Conservation (phyloP, 768 basidiomycete species). For the Mycena alexandri region DNA sequence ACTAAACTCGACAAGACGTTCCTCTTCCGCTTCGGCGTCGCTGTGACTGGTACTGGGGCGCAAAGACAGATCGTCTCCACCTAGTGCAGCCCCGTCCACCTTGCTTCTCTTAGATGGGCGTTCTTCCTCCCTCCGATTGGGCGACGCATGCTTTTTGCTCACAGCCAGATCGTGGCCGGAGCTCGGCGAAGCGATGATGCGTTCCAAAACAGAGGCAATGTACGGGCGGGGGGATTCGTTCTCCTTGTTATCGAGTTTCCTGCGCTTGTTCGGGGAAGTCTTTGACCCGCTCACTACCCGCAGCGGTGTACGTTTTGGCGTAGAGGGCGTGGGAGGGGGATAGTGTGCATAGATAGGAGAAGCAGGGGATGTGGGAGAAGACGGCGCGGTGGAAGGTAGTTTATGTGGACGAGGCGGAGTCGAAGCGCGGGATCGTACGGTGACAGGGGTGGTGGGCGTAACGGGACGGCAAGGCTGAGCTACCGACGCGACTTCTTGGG, state of each 20-base stretch:
- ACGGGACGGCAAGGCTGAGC: slow-evolving; percentile 37
- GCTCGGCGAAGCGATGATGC: slow-evolving; percentile 55
- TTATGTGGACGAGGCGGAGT: slow-evolving; percentile 56
- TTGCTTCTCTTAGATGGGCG: slow-evolving; percentile 49
- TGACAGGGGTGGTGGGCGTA: slow-evolving; percentile 35
- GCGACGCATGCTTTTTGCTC: slow-evolving; percentile 60
- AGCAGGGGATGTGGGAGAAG: slow-evolving; percentile 43
- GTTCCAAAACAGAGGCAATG: slow-evolving; percentile 58
- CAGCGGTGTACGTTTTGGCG: slow-evolving; percentile 47
- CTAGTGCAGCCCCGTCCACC: slow-evolving; percentile 21
- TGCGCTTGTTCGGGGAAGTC: slow-evolving; percentile 54
- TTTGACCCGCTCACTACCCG: slow-evolving; percentile 37
- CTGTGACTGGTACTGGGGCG: slow-evolving; percentile 18
- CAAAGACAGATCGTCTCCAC: slow-evolving; percentile 33
- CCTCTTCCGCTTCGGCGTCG: slow-evolving; percentile 41
- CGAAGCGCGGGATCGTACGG: slow-evolving; percentile 31
- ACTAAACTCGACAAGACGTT: slow-evolving; percentile 32
- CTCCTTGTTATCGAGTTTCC: slow-evolving; percentile 65
- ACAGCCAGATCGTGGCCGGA: slow-evolving; percentile 34
- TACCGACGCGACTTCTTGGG: slow-evolving; percentile 23
- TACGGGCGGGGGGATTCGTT: slow-evolving; percentile 61
- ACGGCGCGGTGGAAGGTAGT: slow-evolving; percentile 43
- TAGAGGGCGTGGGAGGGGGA: slow-evolving; percentile 52
- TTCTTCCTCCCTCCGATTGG: slow-evolving; percentile 49
- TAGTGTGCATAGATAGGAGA: slow-evolving; percentile 38